phyloP scores from a whole-genome alignment of 1,284 basidiomycete species.

The Pterulicium gracile region DNA sequence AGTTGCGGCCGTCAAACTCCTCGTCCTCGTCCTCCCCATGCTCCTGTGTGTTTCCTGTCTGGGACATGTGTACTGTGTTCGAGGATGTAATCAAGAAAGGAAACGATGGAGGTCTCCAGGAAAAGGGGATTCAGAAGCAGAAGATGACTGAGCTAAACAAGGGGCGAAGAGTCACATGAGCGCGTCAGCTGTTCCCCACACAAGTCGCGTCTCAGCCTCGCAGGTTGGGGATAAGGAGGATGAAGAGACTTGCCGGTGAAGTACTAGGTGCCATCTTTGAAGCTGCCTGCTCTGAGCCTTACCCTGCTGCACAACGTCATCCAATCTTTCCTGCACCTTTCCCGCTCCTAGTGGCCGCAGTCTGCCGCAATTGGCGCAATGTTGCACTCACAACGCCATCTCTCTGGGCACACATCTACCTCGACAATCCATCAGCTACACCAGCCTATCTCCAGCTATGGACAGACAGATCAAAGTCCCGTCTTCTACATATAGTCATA shows the following conservation, averaged over 20 bases:
- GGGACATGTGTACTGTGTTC: too few relatives aligned
- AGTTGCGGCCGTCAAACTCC: constrained; percentile 46
- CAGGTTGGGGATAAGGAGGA: too few relatives aligned
- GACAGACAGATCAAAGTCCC: constrained; percentile 10
- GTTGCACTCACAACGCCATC: constrained; percentile 18
- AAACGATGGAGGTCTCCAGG: too few relatives aligned
- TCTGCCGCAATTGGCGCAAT: constrained; percentile 21
- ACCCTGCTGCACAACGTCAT: not conserved
- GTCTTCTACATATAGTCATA: constrained; percentile 12
- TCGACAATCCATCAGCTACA: not conserved
- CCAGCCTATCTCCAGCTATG: constrained; percentile 10
- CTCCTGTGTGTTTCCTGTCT: too few relatives aligned
- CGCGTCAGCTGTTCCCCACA: too few relatives aligned
- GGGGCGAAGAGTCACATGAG: too few relatives aligned
- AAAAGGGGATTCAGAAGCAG: not conserved
- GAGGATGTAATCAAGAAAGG: too few relatives aligned
- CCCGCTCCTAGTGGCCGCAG: constrained; percentile 15
- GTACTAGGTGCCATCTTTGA: not conserved
- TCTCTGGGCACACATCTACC: constrained; percentile 20
- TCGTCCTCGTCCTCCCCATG: constrained; percentile 37
- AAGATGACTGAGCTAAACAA: not conserved
- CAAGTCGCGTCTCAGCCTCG: too few relatives aligned
- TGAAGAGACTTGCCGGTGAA: too few relatives aligned
- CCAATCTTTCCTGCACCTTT: constrained; percentile 6
- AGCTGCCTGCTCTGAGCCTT: not conserved